Evolutionary conservation across 2,329 filamentous ascomycete species (phyloP), one percentile per base, ranked within the genome.

Genomic region (Clarireedia hainanense): DNA sequence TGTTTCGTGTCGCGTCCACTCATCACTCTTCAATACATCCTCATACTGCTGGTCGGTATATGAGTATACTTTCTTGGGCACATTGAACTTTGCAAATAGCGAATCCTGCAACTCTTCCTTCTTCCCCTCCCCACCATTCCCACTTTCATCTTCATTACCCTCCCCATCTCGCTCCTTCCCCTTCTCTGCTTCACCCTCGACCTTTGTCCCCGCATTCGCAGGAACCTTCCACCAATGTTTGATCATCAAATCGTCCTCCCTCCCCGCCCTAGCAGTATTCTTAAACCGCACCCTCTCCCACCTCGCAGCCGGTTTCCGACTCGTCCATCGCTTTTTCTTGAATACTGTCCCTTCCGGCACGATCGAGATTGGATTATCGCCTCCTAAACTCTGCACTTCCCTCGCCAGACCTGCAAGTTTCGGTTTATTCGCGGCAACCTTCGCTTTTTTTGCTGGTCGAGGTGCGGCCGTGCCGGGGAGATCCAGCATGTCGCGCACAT

Each of bases 1-100:
- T 7, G 94, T 99, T 73, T 99, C 94, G 65, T 94, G 86, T 66
- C 87, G 89, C 14, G 88, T 86, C 94, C 94, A 99, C 64, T 92
- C 85, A 14, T 82, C 76, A 67, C 78, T 86, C 64, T 84, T 80
- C 50, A 99, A 73, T 59, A 87, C 82, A 56, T 83, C 78, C 58
- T 85, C 80, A 72, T 99, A 99, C 69, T 95, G 86, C 60, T 91
- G 89, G 60, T 95, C 87, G 59, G 82, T 90, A 71, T 97, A 97
- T 58, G 84, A 79, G 0, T 91, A 89, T 37, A 91, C 78, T 4
- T 86, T 80, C 14, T 92, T 81, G 61, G 86, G 80, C 54, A 95
- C 84, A 68, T 96, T 95, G 77, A 88, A 97, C 68, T 92, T 95
- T 48, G 89, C 83, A 71, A 94, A 97, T 2, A 73, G 67, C 6